phyloP scores from a whole-genome alignment of 2,329 filamentous ascomycete genomes.

The Paecilomyces niveus region DNA sequence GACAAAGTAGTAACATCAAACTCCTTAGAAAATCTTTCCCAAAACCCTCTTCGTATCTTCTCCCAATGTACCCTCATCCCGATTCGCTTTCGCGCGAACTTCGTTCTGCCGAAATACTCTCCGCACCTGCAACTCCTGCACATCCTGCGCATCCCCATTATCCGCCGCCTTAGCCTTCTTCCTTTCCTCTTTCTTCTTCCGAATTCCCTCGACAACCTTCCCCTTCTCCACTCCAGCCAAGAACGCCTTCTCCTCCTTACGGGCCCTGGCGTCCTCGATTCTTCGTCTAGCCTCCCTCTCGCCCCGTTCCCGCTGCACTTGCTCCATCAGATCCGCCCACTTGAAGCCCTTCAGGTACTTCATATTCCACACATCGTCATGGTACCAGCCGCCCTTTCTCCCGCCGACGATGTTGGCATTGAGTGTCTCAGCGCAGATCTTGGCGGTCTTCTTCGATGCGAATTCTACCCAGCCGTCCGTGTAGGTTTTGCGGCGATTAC shows the following conservation, averaged over 20 bases:
- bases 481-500: conserved; percentile 37
- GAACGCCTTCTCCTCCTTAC: conserved; percentile 39
- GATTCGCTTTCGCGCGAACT: conserved; percentile 19
- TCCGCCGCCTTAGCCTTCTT: conserved; percentile 21
- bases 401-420: conserved; percentile 39
- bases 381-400: conserved; percentile 38
- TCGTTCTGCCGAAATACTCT: conserved; percentile 39
- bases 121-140: conserved; percentile 16
- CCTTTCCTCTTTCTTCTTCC: conserved; percentile 37
- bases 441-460: conserved; percentile 37
- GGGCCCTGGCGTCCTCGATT: conserved; percentile 35
- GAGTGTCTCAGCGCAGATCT: conserved; percentile 38
- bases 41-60: conserved; percentile 38
- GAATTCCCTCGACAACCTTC: conserved; percentile 36
- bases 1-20: neutral
- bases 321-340: conserved; percentile 41
- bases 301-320: conserved; percentile 34
- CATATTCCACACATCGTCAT: conserved; percentile 42
- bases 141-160: conserved; percentile 8
- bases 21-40: conserved; percentile 38
- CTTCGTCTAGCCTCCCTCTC: conserved; percentile 35
- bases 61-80: conserved; percentile 19
- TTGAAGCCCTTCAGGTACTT: conserved; percentile 37
- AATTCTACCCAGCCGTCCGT: conserved; percentile 43
- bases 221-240: conserved; percentile 35